phyloP scores from a whole-genome alignment of 2,329 filamentous ascomycete genomes.

The Ilyonectria sp. region DNA sequence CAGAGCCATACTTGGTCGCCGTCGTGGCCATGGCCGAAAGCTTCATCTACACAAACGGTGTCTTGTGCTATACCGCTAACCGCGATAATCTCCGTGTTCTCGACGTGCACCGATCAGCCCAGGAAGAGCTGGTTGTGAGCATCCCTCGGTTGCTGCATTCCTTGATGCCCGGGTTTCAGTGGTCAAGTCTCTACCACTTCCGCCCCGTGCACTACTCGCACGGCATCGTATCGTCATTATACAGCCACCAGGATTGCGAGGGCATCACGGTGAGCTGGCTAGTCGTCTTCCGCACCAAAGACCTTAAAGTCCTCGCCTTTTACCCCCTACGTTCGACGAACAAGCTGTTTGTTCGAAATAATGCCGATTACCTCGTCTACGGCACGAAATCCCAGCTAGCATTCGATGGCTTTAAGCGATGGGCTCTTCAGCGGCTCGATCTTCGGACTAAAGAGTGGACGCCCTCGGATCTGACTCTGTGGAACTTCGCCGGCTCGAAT shows the following conservation, averaged over 20 bases:
- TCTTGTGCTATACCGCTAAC: slow-evolving; percentile 74
- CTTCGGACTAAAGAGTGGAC: slow-evolving; percentile 59
- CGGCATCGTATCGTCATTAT: slow-evolving; percentile 71
- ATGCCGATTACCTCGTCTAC: slow-evolving; percentile 73
- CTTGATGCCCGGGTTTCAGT: slow-evolving; percentile 54
- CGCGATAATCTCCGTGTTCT: slow-evolving; percentile 67
- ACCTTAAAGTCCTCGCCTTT: slow-evolving; percentile 59
- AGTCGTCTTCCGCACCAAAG: slow-evolving; percentile 61
- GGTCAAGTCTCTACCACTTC: slow-evolving; percentile 61
- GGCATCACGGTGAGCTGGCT: slow-evolving; percentile 64
- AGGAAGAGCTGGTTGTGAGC: slow-evolving; percentile 70
- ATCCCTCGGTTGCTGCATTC: slow-evolving; percentile 59
- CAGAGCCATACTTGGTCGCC: slow-evolving; percentile 73
- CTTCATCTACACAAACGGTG: slow-evolving; percentile 75
- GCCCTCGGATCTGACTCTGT: slow-evolving; percentile 64
- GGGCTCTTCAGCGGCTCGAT: slow-evolving; percentile 72
- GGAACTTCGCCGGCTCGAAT: slow-evolving; percentile 74
- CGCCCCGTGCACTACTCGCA: slow-evolving; percentile 70
- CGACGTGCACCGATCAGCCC: slow-evolving; percentile 66
- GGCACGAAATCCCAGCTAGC: slow-evolving; percentile 73
- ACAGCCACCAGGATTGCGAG: slow-evolving; percentile 57
- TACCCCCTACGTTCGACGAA: slow-evolving; percentile 61
- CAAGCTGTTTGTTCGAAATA: slow-evolving; percentile 79
- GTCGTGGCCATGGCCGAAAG: slow-evolving; percentile 72
- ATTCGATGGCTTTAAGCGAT: slow-evolving; percentile 71